These are phyloP conservation scores for Neurospora terricola DNA, from an alignment of 495 filamentous ascomycete genomes.

Conservation along the genomic window DNA sequence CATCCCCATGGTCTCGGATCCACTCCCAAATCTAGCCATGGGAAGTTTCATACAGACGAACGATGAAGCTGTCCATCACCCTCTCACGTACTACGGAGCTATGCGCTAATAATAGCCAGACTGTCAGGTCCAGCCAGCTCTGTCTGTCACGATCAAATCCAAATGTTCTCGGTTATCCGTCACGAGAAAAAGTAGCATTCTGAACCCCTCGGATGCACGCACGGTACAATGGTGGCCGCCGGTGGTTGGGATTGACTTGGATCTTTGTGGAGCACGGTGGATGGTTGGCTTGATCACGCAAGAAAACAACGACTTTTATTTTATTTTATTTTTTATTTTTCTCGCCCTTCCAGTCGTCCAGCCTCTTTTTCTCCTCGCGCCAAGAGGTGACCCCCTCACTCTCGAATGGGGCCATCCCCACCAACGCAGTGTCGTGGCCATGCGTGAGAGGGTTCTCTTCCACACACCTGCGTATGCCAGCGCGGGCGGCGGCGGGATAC, in stretches of 20 bases:
- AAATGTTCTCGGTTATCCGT: neutral
- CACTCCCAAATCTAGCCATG: neutral
- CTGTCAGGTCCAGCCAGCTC: neutral
- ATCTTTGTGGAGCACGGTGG: neutral
- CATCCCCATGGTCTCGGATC: neutral
- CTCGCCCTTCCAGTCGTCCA: neutral
- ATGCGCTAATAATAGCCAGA: neutral
- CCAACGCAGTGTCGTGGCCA: constrained; percentile 2
- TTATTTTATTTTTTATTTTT: neutral
- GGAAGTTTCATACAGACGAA: neutral
- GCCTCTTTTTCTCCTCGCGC: neutral
- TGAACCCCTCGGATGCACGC: neutral
- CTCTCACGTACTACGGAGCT: neutral
- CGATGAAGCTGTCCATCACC: neutral
- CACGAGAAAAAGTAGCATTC: neutral
- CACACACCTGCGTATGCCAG: constrained; percentile 4
- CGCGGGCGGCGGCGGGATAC: constrained; percentile 15
- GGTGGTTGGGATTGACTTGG: neutral
- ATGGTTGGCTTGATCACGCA: neutral
- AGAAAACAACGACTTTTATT: neutral
- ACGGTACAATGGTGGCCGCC: neutral
- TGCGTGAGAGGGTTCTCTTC: neutral
- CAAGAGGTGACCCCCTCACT: neutral
- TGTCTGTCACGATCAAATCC: neutral
- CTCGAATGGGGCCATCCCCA: neutral